A percentile compares a stretch with the other conserved stretches of the same genome.
phyloP scores from a whole-genome alignment of 1,139 yeast species.

The Scheffersomyces stambukii region DNA sequence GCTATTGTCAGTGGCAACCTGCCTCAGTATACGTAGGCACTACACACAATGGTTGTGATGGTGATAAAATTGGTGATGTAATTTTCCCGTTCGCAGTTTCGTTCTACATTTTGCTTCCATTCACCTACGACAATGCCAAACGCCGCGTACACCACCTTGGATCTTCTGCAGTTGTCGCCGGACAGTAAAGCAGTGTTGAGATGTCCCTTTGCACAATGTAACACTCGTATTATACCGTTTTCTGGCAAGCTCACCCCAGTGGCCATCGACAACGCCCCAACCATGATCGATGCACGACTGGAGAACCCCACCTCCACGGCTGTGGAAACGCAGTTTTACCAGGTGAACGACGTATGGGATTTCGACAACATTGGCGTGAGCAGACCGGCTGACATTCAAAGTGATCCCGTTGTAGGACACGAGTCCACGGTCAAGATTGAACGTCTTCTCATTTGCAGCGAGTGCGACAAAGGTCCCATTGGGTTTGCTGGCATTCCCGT shows the following conservation, averaged over 20 bases:
- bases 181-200: slow-evolving; percentile 10
- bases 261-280: slow-evolving; percentile 24
- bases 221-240: slow-evolving; percentile 32
- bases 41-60: too few species aligned
- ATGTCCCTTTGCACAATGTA: slow-evolving; percentile 37
- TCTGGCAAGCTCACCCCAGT: slow-evolving; percentile 12
- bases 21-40: too few species aligned
- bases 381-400: slow-evolving; percentile 26
- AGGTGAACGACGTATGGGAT: slow-evolving; percentile 62
- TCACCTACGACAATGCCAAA: too few species aligned
- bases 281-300: slow-evolving; percentile 22
- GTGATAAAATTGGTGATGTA: too few species aligned
- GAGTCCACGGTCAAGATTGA: slow-evolving; percentile 30
- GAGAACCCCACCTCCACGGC: slow-evolving; percentile 3
- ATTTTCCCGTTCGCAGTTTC: too few species aligned
- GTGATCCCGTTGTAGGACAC: slow-evolving; percentile 12
- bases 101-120: too few species aligned
- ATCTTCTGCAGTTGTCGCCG: background rate
- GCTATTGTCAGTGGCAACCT: too few species aligned
- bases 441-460: slow-evolving; percentile 60
- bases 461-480: slow-evolving; percentile 71
- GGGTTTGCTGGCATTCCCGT: slow-evolving; percentile 55
- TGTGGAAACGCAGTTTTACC: slow-evolving; percentile 23
- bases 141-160: background rate
- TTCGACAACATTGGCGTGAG: slow-evolving; percentile 78